These are phyloP conservation scores for Saprolegnia parasitica DNA, from an alignment of 352 stramenopile genomes.

Conservation along the genomic window DNA sequence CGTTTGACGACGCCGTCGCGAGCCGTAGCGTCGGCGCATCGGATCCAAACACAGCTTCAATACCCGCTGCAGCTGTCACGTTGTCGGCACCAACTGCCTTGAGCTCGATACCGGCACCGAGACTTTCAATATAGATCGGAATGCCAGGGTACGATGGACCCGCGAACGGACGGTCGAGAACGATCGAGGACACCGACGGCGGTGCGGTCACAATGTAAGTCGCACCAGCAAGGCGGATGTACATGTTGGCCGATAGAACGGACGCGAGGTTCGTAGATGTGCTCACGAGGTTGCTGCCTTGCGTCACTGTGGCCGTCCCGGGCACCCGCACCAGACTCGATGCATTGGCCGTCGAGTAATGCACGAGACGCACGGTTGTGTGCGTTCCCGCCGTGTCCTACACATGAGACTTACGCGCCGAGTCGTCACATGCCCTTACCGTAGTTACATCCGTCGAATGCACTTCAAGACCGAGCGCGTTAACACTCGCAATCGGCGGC, in stretches of 20 bases:
- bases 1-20: constrained; percentile 34
- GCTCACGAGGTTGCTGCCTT: constrained; percentile 43
- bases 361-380: constrained; percentile 42
- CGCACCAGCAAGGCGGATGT: constrained; percentile 46
- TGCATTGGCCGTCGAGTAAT: constrained; percentile 48
- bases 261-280: constrained; percentile 43
- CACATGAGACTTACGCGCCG: neutral
- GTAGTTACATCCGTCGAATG: constrained; percentile 46
- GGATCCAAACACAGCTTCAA: constrained; percentile 31
- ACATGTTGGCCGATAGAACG: constrained; percentile 36
- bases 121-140: constrained; percentile 46
- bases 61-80: constrained; percentile 33
- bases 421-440: neutral
- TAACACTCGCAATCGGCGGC: constrained; percentile 39
- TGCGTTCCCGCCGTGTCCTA: constrained; percentile 34
- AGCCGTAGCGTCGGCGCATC: constrained; percentile 40
- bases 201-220: constrained; percentile 48
- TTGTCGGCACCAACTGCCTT: constrained; percentile 33
- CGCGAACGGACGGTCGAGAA: constrained; percentile 45
- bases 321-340: constrained; percentile 33
- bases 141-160: constrained; percentile 47
- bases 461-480: constrained; percentile 46
- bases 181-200: constrained; percentile 36
- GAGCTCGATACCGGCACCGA: constrained; percentile 45
- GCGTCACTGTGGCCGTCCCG: constrained; percentile 46